A percentile compares a stretch with the other conserved stretches of the same genome.
These are phyloP conservation scores for Dianthus caryophyllus DNA, from an alignment of 148 eudicot genomes.

Conservation along the genomic window DNA sequence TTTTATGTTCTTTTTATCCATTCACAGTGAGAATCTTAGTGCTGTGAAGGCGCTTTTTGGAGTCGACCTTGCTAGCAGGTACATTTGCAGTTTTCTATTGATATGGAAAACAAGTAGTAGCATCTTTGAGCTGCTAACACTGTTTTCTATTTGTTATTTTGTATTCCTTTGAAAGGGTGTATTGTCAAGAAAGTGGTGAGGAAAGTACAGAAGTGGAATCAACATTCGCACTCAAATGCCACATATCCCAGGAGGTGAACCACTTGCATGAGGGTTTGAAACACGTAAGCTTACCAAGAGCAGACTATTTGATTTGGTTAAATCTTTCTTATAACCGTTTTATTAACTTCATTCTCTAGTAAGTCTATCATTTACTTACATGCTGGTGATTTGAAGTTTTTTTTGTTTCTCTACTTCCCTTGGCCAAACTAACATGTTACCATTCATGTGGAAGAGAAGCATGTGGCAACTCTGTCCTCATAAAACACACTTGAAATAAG, in stretches of 20 bases:
- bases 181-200: slow-evolving; percentile 97
- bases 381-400: background rate
- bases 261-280: slow-evolving; percentile 92
- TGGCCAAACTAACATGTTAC: background rate
- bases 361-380: background rate
- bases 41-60: slow-evolving; percentile 83
- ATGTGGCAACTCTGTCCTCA: background rate
- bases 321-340: background rate
- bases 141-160: slow-evolving; percentile 12
- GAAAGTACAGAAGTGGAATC: slow-evolving; percentile 86
- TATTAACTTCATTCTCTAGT: too few species aligned
- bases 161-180: slow-evolving; percentile 50
- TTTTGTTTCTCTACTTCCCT: background rate
- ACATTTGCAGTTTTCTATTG: slow-evolving; percentile 8
- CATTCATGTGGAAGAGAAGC: background rate
- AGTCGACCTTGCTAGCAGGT: slow-evolving; percentile 90
- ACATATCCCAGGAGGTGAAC: slow-evolving; percentile 95
- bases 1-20: slow-evolving; percentile 10
- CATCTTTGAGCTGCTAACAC: background rate
- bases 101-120: slow-evolving; percentile 3
- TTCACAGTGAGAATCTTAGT: slow-evolving; percentile 63
- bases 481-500: background rate
- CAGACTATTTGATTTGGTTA: background rate
- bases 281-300: slow-evolving; percentile 52
- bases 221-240: slow-evolving; percentile 87